Percentiles rank a stretch among this genome's conserved stretches.
These are phyloP conservation scores for Solanum medicagineum DNA, from an alignment of 257 asterid genomes.

Conservation along the genomic window DNA sequence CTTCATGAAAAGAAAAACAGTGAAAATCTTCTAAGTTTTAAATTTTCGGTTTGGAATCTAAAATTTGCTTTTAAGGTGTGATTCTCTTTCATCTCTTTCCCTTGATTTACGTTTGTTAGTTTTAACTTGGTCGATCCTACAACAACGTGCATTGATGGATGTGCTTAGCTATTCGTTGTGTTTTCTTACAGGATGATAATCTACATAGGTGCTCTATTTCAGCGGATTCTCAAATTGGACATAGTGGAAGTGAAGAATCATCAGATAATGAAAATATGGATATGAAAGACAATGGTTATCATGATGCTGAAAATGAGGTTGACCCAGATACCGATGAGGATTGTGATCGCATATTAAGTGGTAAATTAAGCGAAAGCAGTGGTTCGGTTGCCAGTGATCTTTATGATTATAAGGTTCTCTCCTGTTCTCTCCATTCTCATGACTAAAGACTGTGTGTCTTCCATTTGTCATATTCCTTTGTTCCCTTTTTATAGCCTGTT, in stretches of 20 bases:
- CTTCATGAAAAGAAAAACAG: background rate
- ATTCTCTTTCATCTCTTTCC: background rate
- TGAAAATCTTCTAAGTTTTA: background rate
- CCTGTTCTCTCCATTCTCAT: background rate
- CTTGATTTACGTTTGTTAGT: background rate
- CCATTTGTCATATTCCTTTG: background rate
- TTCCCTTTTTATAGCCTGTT: background rate
- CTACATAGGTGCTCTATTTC: slow-evolving; percentile 72
- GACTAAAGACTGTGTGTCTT: background rate
- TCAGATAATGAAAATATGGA: slow-evolving; percentile 60
- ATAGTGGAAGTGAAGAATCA: slow-evolving; percentile 68
- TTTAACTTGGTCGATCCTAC: background rate
- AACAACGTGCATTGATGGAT: background rate
- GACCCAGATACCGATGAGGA: slow-evolving; percentile 67
- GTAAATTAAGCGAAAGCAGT: slow-evolving; percentile 80
- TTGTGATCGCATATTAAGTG: slow-evolving; percentile 70
- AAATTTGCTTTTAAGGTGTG: background rate
- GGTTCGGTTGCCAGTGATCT: slow-evolving; percentile 87
- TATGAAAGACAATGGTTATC: slow-evolving; percentile 60
- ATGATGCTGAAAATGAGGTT: slow-evolving; percentile 81
- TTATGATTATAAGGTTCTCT: slow-evolving; percentile 72
- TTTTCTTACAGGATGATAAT: slow-evolving; percentile 51
- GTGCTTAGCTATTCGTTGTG: background rate
- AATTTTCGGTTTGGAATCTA: background rate
- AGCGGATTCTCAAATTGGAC: slow-evolving; percentile 63